phyloP scores from a whole-genome alignment of 345 rosid genomes.

The Litchi chinensis region DNA sequence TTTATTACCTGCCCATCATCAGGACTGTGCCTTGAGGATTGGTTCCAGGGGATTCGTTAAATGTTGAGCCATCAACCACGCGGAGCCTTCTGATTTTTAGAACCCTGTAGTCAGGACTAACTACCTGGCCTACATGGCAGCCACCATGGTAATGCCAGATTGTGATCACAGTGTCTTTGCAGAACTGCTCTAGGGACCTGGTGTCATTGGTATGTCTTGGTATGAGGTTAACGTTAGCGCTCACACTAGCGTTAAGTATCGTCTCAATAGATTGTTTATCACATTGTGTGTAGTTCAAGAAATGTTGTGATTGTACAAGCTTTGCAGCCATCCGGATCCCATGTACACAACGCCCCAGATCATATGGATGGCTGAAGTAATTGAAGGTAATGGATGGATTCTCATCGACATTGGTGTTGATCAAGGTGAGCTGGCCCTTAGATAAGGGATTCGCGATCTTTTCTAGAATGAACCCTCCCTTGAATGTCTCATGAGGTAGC shows the following conservation, averaged over 20 bases:
- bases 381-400: constrained; percentile 91
- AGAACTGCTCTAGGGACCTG: constrained; percentile 87
- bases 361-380: constrained; percentile 79
- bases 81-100: constrained; percentile 74
- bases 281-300: constrained; percentile 58
- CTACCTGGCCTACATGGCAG: constrained; percentile 83
- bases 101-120: constrained; percentile 52
- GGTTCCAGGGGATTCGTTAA: constrained; percentile 84
- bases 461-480: constrained; percentile 92
- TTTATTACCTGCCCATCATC: constrained; percentile 96
- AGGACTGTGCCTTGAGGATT: constrained; percentile 96
- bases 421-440: constrained; percentile 65
- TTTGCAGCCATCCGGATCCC: constrained; percentile 63
- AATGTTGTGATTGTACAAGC: constrained; percentile 64
- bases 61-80: constrained; percentile 81
- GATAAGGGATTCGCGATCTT: constrained; percentile 76
- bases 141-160: constrained; percentile 99
- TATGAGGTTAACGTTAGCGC: constrained; percentile 80
- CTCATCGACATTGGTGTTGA: constrained; percentile 68
- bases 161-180: constrained; percentile 88
- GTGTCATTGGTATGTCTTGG: constrained; percentile 81
- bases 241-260: constrained; percentile 67
- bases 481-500: constrained; percentile 76
- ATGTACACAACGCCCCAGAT: constrained; percentile 69
- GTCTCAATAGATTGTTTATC: constrained; percentile 53